Base-by-base conservation (phyloP, 192 early-diverging fungal genomes). In the Haplosporangium gracile region DNA sequence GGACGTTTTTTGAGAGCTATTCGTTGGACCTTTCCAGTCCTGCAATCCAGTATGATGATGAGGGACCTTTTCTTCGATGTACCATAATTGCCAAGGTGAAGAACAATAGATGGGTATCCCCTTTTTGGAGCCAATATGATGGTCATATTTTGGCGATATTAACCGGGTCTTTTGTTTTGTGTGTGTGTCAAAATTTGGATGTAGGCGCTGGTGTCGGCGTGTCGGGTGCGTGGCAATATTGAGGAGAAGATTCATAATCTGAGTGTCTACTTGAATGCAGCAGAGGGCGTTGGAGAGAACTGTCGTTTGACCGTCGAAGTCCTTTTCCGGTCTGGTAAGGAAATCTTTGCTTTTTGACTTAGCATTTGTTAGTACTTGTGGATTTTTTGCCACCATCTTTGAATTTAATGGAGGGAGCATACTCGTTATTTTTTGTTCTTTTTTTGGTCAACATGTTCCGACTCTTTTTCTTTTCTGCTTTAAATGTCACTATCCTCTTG, bases 1-100 rank as follows among this genome's bases (percentile, higher is more conserved):
- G 87, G 26, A 88, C 79, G 40, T 96, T 95, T 83, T 96, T 96
- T 86, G 93, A 94, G n/a, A 76, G 82, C 22, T 96, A 93, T 82
- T 72, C 87, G 2, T 77, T 91, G 38, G 89, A 84, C 15, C 60
- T 40, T 15, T 80, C 65, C 13, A 75, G 87, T 24, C 69, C 81
- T 16, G 79, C 69, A 4, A 80, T 85, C 29, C 51, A 76, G 57
- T 55, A 77, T 32, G 83, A 85, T 20, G 60, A 20, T 10, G 29
- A n/a, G 10, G 83, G 83, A 6, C 83, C 83, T 0, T 85, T 63
- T 77, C 70, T 85, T 15, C 68, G 83, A n/a, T 80, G 83, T 65
- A 76, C 79, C 6, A 75, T 85, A 6, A 39, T 85, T 20, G 74
- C 83, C 32, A 85, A 80, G 78, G 82, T 79, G 79, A 39, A 34